These are phyloP conservation scores for Diaporthe sp. DNA, from an alignment of 2,329 filamentous ascomycete species.

Conservation along the genomic window DNA sequence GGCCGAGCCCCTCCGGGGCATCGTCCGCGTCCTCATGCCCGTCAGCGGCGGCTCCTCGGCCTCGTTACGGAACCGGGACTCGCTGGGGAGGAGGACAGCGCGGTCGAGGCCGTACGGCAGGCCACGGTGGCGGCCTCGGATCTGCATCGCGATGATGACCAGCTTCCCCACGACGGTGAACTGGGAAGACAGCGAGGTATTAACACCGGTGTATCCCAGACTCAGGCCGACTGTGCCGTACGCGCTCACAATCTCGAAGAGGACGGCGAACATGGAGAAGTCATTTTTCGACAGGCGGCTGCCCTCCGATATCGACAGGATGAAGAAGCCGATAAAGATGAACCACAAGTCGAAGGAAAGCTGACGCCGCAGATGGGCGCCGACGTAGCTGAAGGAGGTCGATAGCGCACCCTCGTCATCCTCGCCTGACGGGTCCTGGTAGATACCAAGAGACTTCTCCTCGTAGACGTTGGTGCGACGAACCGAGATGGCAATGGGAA, in stretches of 20 bases:
- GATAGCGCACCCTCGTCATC: constrained; percentile 67
- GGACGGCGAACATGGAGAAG: constrained; percentile 77
- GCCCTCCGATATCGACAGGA: constrained; percentile 92
- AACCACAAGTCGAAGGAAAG: constrained; percentile 99
- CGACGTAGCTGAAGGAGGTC: constrained; percentile 84
- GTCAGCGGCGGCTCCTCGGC: constrained; percentile 57
- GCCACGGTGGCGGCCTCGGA: constrained; percentile 77
- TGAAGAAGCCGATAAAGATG: constrained; percentile 92
- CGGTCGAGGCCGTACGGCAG: constrained; percentile 76
- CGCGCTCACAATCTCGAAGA: constrained; percentile 91
- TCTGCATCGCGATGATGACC: constrained; percentile 77
- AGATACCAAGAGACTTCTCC: constrained; percentile 86
- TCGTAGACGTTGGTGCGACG: constrained; percentile 97
- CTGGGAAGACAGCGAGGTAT: constrained; percentile 86
- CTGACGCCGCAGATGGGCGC: constrained; percentile 90
- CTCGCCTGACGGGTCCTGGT: constrained; percentile 53
- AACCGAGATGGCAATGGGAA: constrained; percentile 95
- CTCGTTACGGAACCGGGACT: constrained; percentile 67
- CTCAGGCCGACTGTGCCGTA: constrained; percentile 96
- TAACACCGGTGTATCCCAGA: constrained; percentile 81
- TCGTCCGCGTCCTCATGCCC: constrained; percentile 38
- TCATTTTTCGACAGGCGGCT: constrained; percentile 71
- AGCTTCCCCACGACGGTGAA: constrained; percentile 82
- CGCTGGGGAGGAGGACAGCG: constrained; percentile 71
- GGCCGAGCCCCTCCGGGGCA: constrained; percentile 54